Evolutionary conservation across 345 rosid genomes (phyloP).

Genomic region (Moricandia arvensis): DNA sequence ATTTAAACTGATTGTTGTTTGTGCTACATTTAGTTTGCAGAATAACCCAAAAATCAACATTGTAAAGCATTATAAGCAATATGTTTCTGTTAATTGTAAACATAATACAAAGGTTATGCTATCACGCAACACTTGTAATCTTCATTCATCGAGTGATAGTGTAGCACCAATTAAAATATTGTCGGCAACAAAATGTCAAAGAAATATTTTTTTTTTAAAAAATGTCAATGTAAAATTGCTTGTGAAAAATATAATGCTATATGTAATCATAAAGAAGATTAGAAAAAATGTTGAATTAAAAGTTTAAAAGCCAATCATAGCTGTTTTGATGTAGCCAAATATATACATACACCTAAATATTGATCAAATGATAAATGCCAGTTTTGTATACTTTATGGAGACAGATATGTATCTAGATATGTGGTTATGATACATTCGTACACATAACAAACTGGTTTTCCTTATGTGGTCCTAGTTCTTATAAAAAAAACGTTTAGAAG

Average conservation of each 20-base stretch:
- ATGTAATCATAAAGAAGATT: background rate
- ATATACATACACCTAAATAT: background rate
- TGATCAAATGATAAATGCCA: constrained; percentile 23
- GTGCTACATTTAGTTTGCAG: too few species aligned
- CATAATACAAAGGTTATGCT: background rate
- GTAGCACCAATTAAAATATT: background rate
- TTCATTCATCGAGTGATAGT: background rate
- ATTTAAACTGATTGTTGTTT: background rate
- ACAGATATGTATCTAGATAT: constrained; percentile 22
- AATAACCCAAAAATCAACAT: background rate
- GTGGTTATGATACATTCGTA: constrained; percentile 31
- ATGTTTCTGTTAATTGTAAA: background rate
- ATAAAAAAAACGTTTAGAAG: constrained; percentile 20
- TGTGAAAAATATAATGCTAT: background rate
- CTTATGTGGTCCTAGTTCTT: constrained; percentile 25
- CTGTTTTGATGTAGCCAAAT: constrained; percentile 26
- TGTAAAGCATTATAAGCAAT: background rate
- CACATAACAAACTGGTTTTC: constrained; percentile 16
- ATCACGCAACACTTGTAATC: background rate
- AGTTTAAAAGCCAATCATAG: constrained; percentile 19
- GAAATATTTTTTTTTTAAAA: background rate
- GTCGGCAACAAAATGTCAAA: background rate
- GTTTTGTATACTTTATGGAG: constrained; percentile 12
- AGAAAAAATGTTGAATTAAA: constrained; percentile 4
- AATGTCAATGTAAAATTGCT: background rate